These are phyloP conservation scores for Fusarium pseudograminearum DNA, from an alignment of 2,329 filamentous ascomycete genomes.

Conservation along the genomic window DNA sequence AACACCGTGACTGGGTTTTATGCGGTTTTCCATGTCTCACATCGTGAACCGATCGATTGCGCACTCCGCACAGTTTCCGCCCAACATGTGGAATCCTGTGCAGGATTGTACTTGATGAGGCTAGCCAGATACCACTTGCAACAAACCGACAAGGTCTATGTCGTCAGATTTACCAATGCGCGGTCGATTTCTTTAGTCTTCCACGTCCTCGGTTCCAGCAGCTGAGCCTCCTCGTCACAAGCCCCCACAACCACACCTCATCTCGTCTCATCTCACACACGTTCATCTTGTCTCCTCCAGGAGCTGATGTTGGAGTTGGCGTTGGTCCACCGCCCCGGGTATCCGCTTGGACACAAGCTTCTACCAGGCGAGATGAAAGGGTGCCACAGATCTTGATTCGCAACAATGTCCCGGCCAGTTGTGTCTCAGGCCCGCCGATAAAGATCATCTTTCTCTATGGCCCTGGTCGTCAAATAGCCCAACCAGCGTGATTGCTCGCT, in stretches of 20 bases:
- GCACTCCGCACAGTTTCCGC: constrained; percentile 40
- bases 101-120: constrained; percentile 20
- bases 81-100: constrained; percentile 30
- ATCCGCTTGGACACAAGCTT: constrained; percentile 47
- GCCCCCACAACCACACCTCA: constrained; percentile 24
- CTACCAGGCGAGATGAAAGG: constrained; percentile 54
- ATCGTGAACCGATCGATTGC: constrained; percentile 45
- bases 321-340: constrained; percentile 35
- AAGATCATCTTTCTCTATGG: constrained; percentile 32
- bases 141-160: constrained; percentile 25
- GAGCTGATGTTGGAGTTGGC: constrained; percentile 31
- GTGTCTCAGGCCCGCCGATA: constrained; percentile 45
- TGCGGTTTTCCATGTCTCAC: constrained; percentile 44
- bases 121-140: constrained; percentile 15
- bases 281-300: constrained; percentile 29
- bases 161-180: constrained; percentile 24
- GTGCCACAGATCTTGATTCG: constrained; percentile 57
- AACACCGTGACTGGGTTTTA: constrained; percentile 41
- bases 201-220: constrained; percentile 26
- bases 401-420: constrained; percentile 52
- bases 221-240: constrained; percentile 43
- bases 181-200: constrained; percentile 24
- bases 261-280: constrained; percentile 16
- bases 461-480: constrained; percentile 45
- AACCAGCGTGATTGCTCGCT: constrained; percentile 42